Conservation (phyloP, 2,329 filamentous ascomycete species). For the Stagonosporopsis vannaccii region DNA sequence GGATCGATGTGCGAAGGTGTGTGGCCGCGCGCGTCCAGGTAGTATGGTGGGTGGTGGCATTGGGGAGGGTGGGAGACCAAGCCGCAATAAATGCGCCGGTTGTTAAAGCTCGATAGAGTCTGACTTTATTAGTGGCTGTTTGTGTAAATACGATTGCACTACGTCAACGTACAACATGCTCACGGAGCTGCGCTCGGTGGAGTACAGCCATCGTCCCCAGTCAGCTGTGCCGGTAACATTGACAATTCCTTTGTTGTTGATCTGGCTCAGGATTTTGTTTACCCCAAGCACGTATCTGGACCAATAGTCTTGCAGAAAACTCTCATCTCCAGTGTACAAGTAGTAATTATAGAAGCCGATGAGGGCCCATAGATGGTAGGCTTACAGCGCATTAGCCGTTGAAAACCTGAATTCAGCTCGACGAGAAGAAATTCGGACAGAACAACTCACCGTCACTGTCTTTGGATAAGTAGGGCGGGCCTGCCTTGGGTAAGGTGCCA, state of each 20-base stretch:
- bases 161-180: slow-evolving; percentile 18
- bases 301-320: slow-evolving; percentile 59
- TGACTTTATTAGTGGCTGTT: not conserved
- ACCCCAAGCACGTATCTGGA: slow-evolving; percentile 58
- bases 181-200: slow-evolving; percentile 19
- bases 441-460: slow-evolving; percentile 32
- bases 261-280: slow-evolving; percentile 53
- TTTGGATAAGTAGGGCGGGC: slow-evolving; percentile 49
- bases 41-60: not conserved
- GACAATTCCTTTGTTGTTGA: slow-evolving; percentile 51
- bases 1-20: slow-evolving; percentile 28
- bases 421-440: no score
- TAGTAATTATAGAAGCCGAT: slow-evolving; percentile 67
- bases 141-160: no score
- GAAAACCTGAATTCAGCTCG: not conserved
- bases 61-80: not conserved
- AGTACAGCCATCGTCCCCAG: slow-evolving; percentile 56
- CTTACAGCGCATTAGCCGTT: not conserved
- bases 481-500: slow-evolving; percentile 51
- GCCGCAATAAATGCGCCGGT: not conserved
- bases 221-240: slow-evolving; percentile 59
- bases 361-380: slow-evolving; percentile 60
- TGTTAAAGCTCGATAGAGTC: slow-evolving; percentile 3
- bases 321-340: slow-evolving; percentile 61
- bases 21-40: not conserved